Evolutionary conservation across 345 rosid species (phyloP).

Genomic region (Boechera divaricarpa): DNA sequence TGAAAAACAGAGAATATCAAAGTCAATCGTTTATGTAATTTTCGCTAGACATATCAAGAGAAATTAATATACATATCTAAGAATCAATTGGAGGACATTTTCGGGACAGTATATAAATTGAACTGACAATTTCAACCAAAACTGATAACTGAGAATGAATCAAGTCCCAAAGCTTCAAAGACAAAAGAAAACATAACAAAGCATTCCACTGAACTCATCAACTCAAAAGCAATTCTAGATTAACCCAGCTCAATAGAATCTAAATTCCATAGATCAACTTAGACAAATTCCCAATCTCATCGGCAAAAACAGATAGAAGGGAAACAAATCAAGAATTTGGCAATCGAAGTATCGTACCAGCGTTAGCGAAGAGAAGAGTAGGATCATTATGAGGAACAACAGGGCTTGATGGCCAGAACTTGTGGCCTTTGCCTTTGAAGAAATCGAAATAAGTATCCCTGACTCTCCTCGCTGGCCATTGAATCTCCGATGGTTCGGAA

Average conservation of each 20-base stretch:
- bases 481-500: constrained; percentile 48
- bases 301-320: neutral
- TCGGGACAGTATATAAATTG: neutral
- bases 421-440: constrained; percentile 70
- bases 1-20: constrained; percentile 28
- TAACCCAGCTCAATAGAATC: constrained; percentile 2
- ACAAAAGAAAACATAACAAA: neutral
- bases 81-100: neutral
- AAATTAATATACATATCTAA: constrained; percentile 1
- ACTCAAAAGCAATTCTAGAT: neutral
- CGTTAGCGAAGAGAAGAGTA: constrained; percentile 92
- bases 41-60: neutral
- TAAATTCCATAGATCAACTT: neutral
- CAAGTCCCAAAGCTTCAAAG: neutral
- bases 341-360: constrained; percentile 55
- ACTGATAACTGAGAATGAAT: neutral
- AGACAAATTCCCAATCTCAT: constrained; percentile 2
- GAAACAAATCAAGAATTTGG: neutral
- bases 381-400: constrained; percentile 95
- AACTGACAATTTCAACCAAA: neutral
- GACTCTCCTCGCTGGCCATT: constrained; percentile 78
- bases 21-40: neutral
- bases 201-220: neutral
- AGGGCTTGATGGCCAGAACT: constrained; percentile 87
- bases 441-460: constrained; percentile 77